Conservation (phyloP, 306 rosid species). For the Spatholobus suberectus region DNA sequence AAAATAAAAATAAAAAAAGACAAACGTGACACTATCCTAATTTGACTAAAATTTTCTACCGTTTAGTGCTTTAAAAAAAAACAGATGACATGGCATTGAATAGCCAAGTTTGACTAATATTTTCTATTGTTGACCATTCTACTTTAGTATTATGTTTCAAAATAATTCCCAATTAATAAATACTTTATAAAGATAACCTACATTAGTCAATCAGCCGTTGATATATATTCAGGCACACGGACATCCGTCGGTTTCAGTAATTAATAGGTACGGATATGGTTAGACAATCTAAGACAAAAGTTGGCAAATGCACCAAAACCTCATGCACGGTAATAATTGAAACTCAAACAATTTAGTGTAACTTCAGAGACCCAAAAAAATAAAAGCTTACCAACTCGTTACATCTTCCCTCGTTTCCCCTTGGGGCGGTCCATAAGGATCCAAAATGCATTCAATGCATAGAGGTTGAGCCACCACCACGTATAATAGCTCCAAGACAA, state of each 20-base stretch:
- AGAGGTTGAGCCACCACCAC: background rate
- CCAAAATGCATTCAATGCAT: slow-evolving; percentile 34
- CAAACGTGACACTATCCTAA: too few relatives aligned
- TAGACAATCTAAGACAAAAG: background rate
- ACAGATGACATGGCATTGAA: too few relatives aligned
- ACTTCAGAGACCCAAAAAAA: background rate
- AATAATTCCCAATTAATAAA: too few relatives aligned
- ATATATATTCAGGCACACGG: background rate
- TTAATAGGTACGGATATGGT: background rate
- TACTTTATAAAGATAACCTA: too few relatives aligned
- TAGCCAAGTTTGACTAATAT: too few relatives aligned
- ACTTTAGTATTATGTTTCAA: too few relatives aligned
- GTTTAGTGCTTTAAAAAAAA: too few relatives aligned
- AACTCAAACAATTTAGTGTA: background rate
- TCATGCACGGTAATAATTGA: background rate
- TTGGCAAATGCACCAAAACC: background rate
- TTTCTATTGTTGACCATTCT: too few relatives aligned
- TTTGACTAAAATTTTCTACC: too few relatives aligned
- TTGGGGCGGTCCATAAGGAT: background rate
- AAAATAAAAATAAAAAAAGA: too few relatives aligned
- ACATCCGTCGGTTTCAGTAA: background rate
- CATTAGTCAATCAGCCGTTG: too few relatives aligned
- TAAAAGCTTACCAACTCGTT: background rate
- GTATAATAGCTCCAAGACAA: background rate
- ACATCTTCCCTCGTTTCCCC: background rate